A percentile compares a stretch with the other conserved stretches of the same genome.
phyloP scores from a whole-genome alignment of 2,329 filamentous ascomycete species.

The Ramichloridium luteum region DNA sequence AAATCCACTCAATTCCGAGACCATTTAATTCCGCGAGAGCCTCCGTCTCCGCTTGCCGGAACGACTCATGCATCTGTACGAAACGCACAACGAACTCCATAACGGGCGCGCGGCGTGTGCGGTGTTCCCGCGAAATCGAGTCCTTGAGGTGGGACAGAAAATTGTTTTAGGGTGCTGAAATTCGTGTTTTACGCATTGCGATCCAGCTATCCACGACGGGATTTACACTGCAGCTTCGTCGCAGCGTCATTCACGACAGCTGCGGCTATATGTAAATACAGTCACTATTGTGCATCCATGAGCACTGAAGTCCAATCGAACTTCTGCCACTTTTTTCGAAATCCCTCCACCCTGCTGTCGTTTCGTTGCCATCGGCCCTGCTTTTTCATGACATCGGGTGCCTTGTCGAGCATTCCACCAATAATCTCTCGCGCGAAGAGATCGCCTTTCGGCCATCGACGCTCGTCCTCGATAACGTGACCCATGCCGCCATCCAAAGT shows the following conservation, averaged over 20 bases:
- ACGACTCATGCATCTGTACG: slow-evolving; percentile 80
- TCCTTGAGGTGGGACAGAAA: no score
- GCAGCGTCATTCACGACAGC: no score
- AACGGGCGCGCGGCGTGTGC: no score
- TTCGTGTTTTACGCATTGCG: no score
- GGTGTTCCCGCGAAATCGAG: no score
- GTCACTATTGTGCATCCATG: slow-evolving; percentile 32
- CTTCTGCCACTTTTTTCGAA: slow-evolving; percentile 75
- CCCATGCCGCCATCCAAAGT: slow-evolving; percentile 81
- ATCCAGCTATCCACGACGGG: no score
- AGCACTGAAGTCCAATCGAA: slow-evolving; percentile 76
- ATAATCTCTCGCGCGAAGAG: slow-evolving; percentile 85
- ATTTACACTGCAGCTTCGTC: no score
- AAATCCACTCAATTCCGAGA: slow-evolving; percentile 58
- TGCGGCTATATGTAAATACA: no score
- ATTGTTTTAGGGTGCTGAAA: no score
- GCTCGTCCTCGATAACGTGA: slow-evolving; percentile 78
- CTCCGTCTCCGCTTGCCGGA: slow-evolving; percentile 71
- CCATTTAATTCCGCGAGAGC: slow-evolving; percentile 60
- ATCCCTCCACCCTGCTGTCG: slow-evolving; percentile 58
- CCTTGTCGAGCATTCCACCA: slow-evolving; percentile 80
- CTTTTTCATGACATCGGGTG: slow-evolving; percentile 71
- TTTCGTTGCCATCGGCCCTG: slow-evolving; percentile 73
- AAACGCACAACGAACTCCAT: slow-evolving; percentile 82
- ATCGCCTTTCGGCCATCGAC: slow-evolving; percentile 80